Evolutionary conservation across 192 early-diverging fungal genomes (phyloP).

Genomic region (Linnemannia hyalina): DNA sequence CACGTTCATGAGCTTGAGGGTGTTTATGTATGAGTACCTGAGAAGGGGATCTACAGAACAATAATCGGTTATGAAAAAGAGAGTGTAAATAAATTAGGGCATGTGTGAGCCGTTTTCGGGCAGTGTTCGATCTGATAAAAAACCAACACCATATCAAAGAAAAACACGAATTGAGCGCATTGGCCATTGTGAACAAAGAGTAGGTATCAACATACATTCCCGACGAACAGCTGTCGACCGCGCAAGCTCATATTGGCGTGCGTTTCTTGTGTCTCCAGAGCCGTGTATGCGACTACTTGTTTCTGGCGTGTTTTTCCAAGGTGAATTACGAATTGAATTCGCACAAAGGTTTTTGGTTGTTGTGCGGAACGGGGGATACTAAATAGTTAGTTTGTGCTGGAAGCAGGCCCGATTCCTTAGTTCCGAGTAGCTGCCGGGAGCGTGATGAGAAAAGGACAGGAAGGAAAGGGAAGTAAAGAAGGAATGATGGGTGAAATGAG

Average conservation of each 20-base stretch:
- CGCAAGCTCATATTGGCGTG: slow-evolving; percentile 36
- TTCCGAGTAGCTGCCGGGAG: too few relatives aligned
- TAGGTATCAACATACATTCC: slow-evolving; percentile 25
- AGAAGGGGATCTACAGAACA: slow-evolving; percentile 34
- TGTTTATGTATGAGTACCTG: slow-evolving; percentile 7
- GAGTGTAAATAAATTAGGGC: background rate
- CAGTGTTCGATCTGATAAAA: slow-evolving; percentile 3
- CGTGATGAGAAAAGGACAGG: too few relatives aligned
- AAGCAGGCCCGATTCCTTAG: too few relatives aligned
- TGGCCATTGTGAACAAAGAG: background rate
- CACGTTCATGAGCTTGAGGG: background rate
- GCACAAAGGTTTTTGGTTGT: too few relatives aligned
- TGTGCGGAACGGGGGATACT: too few relatives aligned
- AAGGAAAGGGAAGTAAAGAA: too few relatives aligned
- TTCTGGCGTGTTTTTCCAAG: too few relatives aligned
- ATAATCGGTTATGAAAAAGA: background rate
- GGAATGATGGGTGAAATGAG: background rate
- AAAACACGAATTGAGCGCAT: background rate
- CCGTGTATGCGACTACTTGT: background rate
- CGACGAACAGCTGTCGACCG: slow-evolving; percentile 40
- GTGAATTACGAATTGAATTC: too few relatives aligned
- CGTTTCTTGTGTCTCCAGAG: background rate
- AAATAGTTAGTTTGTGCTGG: too few relatives aligned
- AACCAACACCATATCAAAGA: background rate
- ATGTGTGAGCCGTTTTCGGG: background rate